Evolutionary conservation across 495 filamentous ascomycete genomes (phyloP), one percentile per base, ranked within the genome.

Genomic region (Tuber calosporum): DNA sequence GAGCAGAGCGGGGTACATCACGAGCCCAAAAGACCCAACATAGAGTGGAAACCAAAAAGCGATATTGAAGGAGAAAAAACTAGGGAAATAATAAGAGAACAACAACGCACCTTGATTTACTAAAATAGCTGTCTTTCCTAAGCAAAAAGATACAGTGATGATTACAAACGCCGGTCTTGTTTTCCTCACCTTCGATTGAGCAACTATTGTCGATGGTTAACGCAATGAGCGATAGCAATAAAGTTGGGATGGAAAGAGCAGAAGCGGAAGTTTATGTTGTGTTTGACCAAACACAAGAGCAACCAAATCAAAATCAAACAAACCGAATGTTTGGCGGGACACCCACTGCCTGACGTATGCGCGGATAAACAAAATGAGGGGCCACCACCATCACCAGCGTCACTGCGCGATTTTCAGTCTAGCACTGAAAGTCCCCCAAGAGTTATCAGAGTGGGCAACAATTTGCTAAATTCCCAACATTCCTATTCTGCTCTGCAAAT

Each of bases 361-460:
- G n/a, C 53, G 53, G 53, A 34, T 62, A 62, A 62, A 62, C 53
- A 62, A 62, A 62, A 62, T 62, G 53, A 62, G 53, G 48, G 53
- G 26, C 53, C 53, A 62, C 53, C 53, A 30, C n/a, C 11, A 34
- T 1, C 53, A 62, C 11, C 13, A 19, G 26, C 53, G 34, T 1
- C 3, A 62, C 53, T 62, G 53, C 26, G 53, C 53, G 53, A 62
- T 62, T 62, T 62, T 62, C 26, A 30, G 4, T 62, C 53, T 34
- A 62, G 26, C 53, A 26, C 53, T 4, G 26, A 62, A 62, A 26
- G 11, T 62, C 34, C 53, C 26, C 26, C 53, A 30, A 30, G 38
- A 13, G 26, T n/a, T n/a, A n/a, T n/a, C n/a, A n/a, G n/a, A n/a
- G 53, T 26, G n/a, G 2, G 53, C 4, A 62, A 30, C 26, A 62